These are phyloP conservation scores for Domatiomyces catenatus DNA, from an alignment of 2,329 filamentous ascomycete species.

Conservation along the genomic window DNA sequence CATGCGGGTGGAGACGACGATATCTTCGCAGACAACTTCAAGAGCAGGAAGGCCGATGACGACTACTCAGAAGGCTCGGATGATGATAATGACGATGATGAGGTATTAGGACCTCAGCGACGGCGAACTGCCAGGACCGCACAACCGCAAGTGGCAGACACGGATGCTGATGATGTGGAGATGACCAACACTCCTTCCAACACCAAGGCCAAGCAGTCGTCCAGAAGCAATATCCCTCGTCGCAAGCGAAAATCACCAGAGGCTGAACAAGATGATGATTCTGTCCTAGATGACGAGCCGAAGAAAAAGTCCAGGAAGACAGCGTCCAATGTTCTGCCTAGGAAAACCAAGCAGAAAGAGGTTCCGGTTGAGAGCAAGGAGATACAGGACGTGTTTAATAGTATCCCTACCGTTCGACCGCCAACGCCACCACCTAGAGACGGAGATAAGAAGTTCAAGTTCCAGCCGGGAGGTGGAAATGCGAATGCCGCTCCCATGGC, in stretches of 20 bases:
- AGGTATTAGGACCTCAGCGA: constrained; percentile 22
- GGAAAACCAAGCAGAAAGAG: constrained; percentile 48
- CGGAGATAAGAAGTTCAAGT: constrained; percentile 62
- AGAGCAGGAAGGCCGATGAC: constrained; percentile 48
- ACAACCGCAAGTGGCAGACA: constrained; percentile 21
- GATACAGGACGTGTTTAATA: constrained; percentile 73
- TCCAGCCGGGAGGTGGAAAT: constrained; percentile 36
- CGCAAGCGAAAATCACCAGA: constrained; percentile 45
- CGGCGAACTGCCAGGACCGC: constrained; percentile 7
- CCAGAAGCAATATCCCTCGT: constrained; percentile 17
- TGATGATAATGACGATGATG: constrained; percentile 37
- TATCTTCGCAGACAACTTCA: constrained; percentile 62
- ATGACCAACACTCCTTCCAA: constrained; percentile 21
- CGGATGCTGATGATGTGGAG: constrained; percentile 16
- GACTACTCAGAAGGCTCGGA: constrained; percentile 51
- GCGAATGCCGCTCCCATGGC: constrained; percentile 46
- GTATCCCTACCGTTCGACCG: constrained; percentile 65
- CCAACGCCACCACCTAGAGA: constrained; percentile 67
- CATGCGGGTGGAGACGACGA: constrained; percentile 56
- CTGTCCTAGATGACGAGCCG: constrained; percentile 35
- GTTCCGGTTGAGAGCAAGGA: constrained; percentile 51
- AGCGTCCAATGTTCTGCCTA: constrained; percentile 21
- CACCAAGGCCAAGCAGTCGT: constrained; percentile 22
- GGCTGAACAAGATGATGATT: constrained; percentile 28
- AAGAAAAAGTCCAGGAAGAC: constrained; percentile 30